Evolutionary conservation across 345 rosid species (phyloP), one percentile per base, ranked within the genome.

Genomic region (Citrus glauca): DNA sequence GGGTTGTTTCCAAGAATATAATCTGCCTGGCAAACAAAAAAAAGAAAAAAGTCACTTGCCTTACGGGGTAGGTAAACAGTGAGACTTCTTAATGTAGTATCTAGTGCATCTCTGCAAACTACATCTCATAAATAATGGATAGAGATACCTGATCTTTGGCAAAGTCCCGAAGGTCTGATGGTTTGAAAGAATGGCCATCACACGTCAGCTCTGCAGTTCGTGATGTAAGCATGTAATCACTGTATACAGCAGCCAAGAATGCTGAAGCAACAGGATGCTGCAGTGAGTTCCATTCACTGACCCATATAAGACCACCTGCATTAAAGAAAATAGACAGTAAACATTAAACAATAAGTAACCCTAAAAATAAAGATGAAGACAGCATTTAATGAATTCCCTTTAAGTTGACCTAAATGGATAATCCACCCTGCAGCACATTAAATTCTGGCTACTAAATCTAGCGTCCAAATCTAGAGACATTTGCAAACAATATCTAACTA

Each of bases 261-360:
- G 99, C 99, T 65, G 98, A 86, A 32, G 98, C 97, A 66, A 87
- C 88, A 3, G 99, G 93, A 78, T 96, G 98, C 84, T 96, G 99
- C 82, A 96, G 67, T 33, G 92, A 68, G 82, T 94, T 90, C 99
- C 98, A 97, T 59, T 92, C 84, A 68, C 93, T 91, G 66, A 97
- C 90, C 98, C 90, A 90, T 85, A 97, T 78, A 78, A 97, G 98
- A 84, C 99, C 99, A 82, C 90, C 99, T 96, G 87, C 82, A 80
- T 38, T 53, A 81, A 76, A 56, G 71, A 66, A 53, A 60, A 7
- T 25, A 3, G 30, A 32, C 1, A 37, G 50, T 81, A 19, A 76
- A 53, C 22, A 77, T 53, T 53, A 62, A 67, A 56, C 9, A 1
- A 6, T 7, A 10, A 24, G 9, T 0, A 5, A 40, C 38, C 40